phyloP scores from a whole-genome alignment of 2,329 filamentous ascomycete genomes.

The Fusarium devonianum region DNA sequence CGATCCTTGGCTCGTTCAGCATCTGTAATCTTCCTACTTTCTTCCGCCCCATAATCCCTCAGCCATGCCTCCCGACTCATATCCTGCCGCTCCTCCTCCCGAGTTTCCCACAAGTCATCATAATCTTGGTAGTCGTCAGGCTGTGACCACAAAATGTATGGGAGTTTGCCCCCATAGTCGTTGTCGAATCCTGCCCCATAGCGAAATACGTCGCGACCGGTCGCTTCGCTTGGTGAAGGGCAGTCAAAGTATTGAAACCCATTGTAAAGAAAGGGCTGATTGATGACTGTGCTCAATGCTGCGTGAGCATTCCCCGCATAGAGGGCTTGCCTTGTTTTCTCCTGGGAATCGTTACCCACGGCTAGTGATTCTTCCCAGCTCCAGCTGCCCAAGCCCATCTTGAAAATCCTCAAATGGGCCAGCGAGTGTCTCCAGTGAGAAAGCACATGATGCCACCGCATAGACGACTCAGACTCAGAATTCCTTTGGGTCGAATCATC shows the following conservation, averaged over 20 bases:
- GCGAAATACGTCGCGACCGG: neutral
- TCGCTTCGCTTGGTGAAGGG: neutral
- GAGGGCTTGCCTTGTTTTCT: too few relatives aligned
- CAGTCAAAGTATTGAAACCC: conserved; percentile 10
- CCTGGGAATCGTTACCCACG: neutral
- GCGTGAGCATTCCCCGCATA: neutral
- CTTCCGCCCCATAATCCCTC: neutral
- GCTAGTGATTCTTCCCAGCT: neutral
- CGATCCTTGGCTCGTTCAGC: neutral
- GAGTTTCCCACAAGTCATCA: neutral
- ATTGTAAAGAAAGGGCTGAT: neutral
- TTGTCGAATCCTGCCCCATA: neutral
- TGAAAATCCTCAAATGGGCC: conserved; percentile 4
- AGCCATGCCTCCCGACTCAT: neutral
- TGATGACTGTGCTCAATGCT: neutral
- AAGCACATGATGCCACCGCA: conserved; percentile 14
- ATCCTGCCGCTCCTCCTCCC: neutral
- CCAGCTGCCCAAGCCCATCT: conserved; percentile 2
- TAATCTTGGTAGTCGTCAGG: neutral
- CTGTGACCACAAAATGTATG: neutral
- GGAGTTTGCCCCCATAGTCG: neutral
- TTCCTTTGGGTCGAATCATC: rapidly evolving
- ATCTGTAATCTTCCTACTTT: neutral
- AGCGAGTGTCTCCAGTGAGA: conserved; percentile 7
- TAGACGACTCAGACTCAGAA: rapidly evolving